Evolutionary conservation across 1,139 yeast species (phyloP), one percentile per base, ranked within the genome.

Genomic region (Saccharomyces hybrid): DNA sequence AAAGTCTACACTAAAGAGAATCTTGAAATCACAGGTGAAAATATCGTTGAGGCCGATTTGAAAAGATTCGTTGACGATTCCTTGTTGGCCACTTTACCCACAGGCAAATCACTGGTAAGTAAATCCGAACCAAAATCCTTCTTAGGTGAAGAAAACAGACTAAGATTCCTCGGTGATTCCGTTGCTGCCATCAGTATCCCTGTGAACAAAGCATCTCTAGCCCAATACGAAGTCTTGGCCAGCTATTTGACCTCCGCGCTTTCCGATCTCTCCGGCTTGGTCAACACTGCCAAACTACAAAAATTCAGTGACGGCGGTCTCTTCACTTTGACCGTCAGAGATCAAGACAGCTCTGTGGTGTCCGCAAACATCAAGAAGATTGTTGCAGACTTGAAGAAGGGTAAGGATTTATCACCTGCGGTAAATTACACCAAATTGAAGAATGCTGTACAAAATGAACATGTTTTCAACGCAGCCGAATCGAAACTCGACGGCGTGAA

Each of bases 111-210:
- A 44, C 64, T 79, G 55, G 63, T 76, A 38, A 60, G 72, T 44
- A 56, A 78, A 29, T 64, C 78, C 50, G 63, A 76, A 50, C 73
- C 84, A 63, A 69, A 76, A 66, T 64, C 73, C 61, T 80, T 71
- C 75, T 73, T 77, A 59, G 96, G 95, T 63, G 86, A 81, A 72
- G 84, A 83, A 72, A 66, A 86, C 56, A 88, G 99, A 77, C 74
- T 85, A 64, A 82, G 91, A 76, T 60, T 70, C 51, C 61, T 77
- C 49, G 90, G 89, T 62, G 75, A 77, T 60, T 83, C 89, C 58
- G 81, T 83, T 59, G 93, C 93, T 56, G 83, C 84, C 56, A 78
- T 95, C 67, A 96, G 95, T 69, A 78, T 89, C 65, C 96, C 98
- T 64, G 80, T 86, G 57, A 65, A 74, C 53, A 73, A 78, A 64